phyloP scores from a whole-genome alignment of 176 grass and related monocot species.

The Eleusine coracana region DNA sequence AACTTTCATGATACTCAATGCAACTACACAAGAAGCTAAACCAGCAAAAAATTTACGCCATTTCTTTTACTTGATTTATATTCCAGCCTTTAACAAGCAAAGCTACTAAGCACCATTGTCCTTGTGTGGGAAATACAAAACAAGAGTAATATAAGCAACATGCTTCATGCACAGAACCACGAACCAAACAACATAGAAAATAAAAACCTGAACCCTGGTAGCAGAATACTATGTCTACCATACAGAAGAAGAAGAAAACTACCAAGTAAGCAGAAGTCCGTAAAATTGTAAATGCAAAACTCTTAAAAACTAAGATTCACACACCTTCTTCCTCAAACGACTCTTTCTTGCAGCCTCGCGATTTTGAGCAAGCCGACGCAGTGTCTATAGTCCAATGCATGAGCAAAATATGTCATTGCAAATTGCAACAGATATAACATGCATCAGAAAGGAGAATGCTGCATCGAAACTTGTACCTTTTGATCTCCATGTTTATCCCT shows the following conservation, averaged over 20 bases:
- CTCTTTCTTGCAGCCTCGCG: constrained; percentile 98
- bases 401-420: constrained; percentile 34
- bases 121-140: neutral
- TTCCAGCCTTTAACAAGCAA: constrained; percentile 13
- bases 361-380: constrained; percentile 96
- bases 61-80: constrained; percentile 2
- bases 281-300: neutral
- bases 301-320: constrained; percentile 33
- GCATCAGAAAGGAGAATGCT: constrained; percentile 5
- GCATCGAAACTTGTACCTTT: constrained; percentile 59
- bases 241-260: neutral
- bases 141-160: neutral
- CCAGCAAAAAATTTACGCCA: neutral
- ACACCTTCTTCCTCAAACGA: constrained; percentile 97
- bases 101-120: constrained; percentile 6
- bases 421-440: neutral
- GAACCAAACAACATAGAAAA: constrained; percentile 19
- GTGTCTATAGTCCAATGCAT: constrained; percentile 55
- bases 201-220: neutral
- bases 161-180: neutral
- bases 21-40: constrained; percentile 34
- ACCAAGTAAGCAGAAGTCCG: neutral
- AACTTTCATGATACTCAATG: neutral
- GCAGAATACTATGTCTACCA: constrained; percentile 3
- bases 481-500: constrained; percentile 84